A percentile compares a stretch with the other conserved stretches of the same genome.
These are phyloP conservation scores for Penicillium sp. DNA, from an alignment of 2,329 filamentous ascomycete species.

Conservation along the genomic window DNA sequence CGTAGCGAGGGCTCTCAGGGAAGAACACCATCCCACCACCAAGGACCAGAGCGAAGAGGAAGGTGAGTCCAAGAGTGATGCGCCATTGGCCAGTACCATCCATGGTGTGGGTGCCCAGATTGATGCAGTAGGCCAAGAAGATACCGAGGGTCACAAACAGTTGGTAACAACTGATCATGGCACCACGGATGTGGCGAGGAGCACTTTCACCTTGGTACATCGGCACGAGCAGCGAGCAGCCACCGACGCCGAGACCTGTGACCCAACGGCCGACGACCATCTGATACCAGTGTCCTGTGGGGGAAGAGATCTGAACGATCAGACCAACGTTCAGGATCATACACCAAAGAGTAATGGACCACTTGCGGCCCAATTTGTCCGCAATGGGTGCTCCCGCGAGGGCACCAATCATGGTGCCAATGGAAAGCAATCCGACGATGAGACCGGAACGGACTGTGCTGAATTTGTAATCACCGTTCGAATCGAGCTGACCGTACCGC, in stretches of 20 bases:
- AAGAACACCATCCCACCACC: slow-evolving; percentile 58
- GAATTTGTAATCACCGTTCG: slow-evolving; percentile 36
- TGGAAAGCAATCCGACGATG: slow-evolving; percentile 45
- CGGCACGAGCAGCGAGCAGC: slow-evolving; percentile 46
- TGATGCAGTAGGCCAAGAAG: slow-evolving; percentile 49
- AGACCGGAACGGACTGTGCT: slow-evolving; percentile 44
- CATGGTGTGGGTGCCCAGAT: slow-evolving; percentile 44
- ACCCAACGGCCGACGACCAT: slow-evolving; percentile 47
- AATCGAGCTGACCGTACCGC: slow-evolving; percentile 39
- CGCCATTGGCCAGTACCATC: slow-evolving; percentile 50
- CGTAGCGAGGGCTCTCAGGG: slow-evolving; percentile 59
- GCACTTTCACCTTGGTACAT: slow-evolving; percentile 51
- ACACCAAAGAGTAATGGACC: slow-evolving; percentile 45
- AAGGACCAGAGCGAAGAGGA: slow-evolving; percentile 58
- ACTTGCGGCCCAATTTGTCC: slow-evolving; percentile 45
- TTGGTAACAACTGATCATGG: slow-evolving; percentile 50
- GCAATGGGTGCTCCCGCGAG: slow-evolving; percentile 44
- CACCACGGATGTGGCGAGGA: slow-evolving; percentile 49
- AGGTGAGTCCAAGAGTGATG: slow-evolving; percentile 58
- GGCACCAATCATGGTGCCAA: slow-evolving; percentile 47
- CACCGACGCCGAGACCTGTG: slow-evolving; percentile 49
- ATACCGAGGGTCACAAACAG: slow-evolving; percentile 52
- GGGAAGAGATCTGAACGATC: slow-evolving; percentile 46
- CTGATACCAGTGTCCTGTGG: slow-evolving; percentile 42
- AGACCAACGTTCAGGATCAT: slow-evolving; percentile 44